Percentiles rank a stretch among this genome's conserved stretches.
Evolutionary conservation across 2,329 filamentous ascomycete genomes (phyloP).

Genomic region (Epichloe elymi): DNA sequence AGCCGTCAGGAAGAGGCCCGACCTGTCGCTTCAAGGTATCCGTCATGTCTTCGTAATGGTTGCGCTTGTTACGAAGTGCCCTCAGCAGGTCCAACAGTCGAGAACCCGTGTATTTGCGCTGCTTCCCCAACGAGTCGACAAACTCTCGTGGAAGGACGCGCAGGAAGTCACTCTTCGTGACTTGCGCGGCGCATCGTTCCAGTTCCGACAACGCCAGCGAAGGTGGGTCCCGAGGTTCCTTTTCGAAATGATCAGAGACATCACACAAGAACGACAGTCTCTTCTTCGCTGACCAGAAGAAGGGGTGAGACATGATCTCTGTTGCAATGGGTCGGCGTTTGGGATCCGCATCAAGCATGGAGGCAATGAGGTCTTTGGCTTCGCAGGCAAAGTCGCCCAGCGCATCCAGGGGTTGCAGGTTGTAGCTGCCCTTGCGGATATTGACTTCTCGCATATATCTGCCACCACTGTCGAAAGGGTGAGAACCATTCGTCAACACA

Average conservation of each 20-base stretch:
- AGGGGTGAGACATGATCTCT: conserved; percentile 81
- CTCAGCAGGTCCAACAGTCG: conserved; percentile 76
- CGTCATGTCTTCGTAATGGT: conserved; percentile 95
- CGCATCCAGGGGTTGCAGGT: conserved; percentile 55
- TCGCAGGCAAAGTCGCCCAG: conserved; percentile 78
- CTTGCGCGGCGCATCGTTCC: conserved; percentile 36
- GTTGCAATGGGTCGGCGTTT: conserved; percentile 54
- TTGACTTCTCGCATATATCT: conserved; percentile 95
- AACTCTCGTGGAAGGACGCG: conserved; percentile 64
- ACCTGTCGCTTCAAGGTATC: conserved; percentile 58
- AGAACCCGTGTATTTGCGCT: conserved; percentile 83
- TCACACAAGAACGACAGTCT: conserved; percentile 88
- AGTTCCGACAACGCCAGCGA: conserved; percentile 51
- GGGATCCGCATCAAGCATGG: conserved; percentile 54
- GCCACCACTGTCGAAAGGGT: conserved; percentile 90
- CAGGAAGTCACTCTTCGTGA: conserved; percentile 64
- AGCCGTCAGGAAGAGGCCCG: conserved; percentile 64
- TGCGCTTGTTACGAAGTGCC: conserved; percentile 88
- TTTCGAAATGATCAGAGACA: conserved; percentile 92
- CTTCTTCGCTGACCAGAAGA: conserved; percentile 90
- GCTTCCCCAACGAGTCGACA: conserved; percentile 80
- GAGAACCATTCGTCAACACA: conserved; percentile 81
- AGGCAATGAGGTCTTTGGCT: conserved; percentile 71
- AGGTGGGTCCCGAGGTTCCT: conserved; percentile 74
- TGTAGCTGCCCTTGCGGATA: conserved; percentile 79